These are phyloP conservation scores for Amauroascus verrucosus DNA, from an alignment of 2,329 filamentous ascomycete genomes.

Conservation along the genomic window DNA sequence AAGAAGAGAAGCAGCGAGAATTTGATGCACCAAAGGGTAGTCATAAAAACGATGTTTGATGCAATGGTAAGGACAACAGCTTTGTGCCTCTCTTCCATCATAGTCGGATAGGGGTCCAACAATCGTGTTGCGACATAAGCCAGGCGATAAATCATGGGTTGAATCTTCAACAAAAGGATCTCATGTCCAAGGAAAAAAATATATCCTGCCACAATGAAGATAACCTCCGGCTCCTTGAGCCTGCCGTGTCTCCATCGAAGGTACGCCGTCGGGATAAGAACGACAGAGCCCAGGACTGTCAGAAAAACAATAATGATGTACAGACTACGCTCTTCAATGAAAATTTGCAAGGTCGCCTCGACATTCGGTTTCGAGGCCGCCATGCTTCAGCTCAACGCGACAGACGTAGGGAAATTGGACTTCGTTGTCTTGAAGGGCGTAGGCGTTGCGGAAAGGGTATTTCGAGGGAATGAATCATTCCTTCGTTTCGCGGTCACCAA, in stretches of 20 bases:
- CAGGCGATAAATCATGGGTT: constrained; percentile 7
- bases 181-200: constrained; percentile 7
- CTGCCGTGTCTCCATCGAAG: constrained; percentile 10
- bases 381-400: background rate
- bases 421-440: background rate
- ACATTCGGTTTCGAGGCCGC: background rate
- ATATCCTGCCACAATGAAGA: constrained; percentile 9
- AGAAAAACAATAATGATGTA: constrained; percentile 8
- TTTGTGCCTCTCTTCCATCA: background rate
- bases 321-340: constrained; percentile 7
- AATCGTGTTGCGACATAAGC: constrained; percentile 1
- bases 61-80: constrained; percentile 1
- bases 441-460: background rate
- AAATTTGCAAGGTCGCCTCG: constrained; percentile 1
- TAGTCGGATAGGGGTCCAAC: background rate
- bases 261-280: constrained; percentile 10
- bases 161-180: constrained; percentile 2
- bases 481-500: no score
- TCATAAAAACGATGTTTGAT: constrained; percentile 4
- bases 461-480: no score
- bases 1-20: constrained; percentile 15
- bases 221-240: constrained; percentile 5
- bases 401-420: background rate
- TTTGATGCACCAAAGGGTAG: constrained; percentile 10
- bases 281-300: constrained; percentile 7